Evolutionary conservation across 1,284 basidiomycete genomes (phyloP).

Genomic region (Fomitopsis pinicola): DNA sequence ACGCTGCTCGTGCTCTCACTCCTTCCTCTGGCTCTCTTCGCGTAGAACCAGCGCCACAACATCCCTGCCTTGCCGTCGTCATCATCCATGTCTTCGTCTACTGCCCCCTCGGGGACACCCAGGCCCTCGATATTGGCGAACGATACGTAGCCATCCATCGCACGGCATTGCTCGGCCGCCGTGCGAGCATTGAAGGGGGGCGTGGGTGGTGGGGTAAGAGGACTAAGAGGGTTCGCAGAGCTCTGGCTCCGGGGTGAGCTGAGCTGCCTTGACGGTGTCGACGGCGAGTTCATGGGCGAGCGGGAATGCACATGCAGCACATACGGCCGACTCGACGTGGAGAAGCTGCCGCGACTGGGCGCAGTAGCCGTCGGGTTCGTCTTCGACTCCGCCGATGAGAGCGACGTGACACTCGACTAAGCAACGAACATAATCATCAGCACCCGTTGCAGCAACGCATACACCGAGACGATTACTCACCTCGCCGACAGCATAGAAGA

Average conservation of each 20-base stretch:
- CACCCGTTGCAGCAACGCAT: constrained; percentile 1
- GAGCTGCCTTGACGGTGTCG: constrained; percentile 13
- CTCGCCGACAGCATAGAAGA: constrained; percentile 23
- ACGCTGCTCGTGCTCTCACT: constrained; percentile 16
- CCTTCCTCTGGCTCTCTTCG: constrained; percentile 10
- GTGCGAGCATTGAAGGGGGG: constrained; percentile 57
- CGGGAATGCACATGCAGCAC: constrained; percentile 7
- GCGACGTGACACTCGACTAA: constrained; percentile 22
- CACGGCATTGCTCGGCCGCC: constrained; percentile 51
- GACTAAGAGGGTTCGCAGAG: constrained; percentile 13
- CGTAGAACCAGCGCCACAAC: constrained; percentile 22
- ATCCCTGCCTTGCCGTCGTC: constrained; percentile 19
- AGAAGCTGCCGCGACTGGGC: constrained; percentile 8
- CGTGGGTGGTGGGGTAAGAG: constrained; percentile 26
- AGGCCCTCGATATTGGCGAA: constrained; percentile 69
- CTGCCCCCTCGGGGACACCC: constrained; percentile 50
- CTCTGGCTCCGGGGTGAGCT: constrained; percentile 7
- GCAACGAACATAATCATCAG: constrained; percentile 11
- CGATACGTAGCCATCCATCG: constrained; percentile 61
- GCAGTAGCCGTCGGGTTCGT: constrained; percentile 3
- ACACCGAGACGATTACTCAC: constrained; percentile 15
- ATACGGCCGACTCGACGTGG: constrained; percentile 11
- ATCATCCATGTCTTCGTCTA: constrained; percentile 26
- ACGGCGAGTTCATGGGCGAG: constrained; percentile 14
- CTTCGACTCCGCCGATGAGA: constrained; percentile 17